Evolutionary conservation across 129 eudicot genomes (phyloP).

Genomic region (Cynara cardunculus): DNA sequence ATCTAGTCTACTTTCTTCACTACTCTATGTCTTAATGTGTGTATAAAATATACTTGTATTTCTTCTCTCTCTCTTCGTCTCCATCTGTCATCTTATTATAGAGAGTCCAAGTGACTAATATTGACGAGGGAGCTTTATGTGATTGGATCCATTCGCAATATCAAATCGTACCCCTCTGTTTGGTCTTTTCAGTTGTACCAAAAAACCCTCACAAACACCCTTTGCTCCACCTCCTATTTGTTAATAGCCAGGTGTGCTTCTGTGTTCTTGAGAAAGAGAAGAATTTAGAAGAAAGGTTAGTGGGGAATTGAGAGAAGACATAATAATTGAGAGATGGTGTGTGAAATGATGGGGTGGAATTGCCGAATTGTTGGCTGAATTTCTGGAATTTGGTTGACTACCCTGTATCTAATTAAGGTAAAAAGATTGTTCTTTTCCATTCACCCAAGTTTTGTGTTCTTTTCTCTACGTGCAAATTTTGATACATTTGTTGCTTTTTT

Average conservation of each 20-base stretch:
- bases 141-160: constrained; percentile 16
- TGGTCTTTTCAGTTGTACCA: background rate
- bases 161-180: constrained; percentile 15
- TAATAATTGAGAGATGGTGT: background rate
- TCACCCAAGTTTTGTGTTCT: background rate
- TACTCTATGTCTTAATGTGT: constrained; percentile 5
- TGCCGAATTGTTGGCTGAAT: constrained; percentile 9
- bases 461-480: background rate
- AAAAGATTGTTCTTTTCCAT: background rate
- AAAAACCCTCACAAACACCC: background rate
- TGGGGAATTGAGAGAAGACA: background rate
- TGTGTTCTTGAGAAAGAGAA: background rate
- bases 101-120: constrained; percentile 16
- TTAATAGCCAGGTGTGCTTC: background rate
- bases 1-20: constrained; percentile 20
- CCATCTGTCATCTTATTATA: constrained; percentile 17
- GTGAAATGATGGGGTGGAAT: background rate
- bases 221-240: background rate
- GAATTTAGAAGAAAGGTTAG: background rate
- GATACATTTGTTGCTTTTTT: background rate
- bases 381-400: constrained; percentile 16
- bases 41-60: background rate
- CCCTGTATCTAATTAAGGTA: constrained; percentile 17
- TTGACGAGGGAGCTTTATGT: background rate
- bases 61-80: constrained; percentile 8